Base-by-base conservation (phyloP, 805 yeast genomes). In the Zygosaccharomyces lentus region DNA sequence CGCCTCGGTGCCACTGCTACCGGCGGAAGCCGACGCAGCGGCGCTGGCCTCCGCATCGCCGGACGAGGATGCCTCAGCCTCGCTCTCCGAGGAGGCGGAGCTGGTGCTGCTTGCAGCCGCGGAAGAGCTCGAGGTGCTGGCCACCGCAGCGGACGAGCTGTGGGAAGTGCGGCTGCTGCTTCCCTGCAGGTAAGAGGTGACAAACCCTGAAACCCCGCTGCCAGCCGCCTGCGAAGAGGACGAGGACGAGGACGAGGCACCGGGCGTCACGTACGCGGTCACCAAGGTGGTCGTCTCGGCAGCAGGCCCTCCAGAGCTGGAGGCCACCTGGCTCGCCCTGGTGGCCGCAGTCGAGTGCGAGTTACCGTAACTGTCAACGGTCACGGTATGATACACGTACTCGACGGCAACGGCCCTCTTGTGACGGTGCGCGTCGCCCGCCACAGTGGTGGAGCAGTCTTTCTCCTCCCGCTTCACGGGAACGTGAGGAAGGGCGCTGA, bases 331-430 rank as follows among this genome's bases (percentile, higher is more conserved):
- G 29, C 66, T 48, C 35, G 65, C 27, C 17, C 54, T 40, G 21
- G 54, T 35, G 48, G 76, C 59, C 39, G 79, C 72, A 12, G 41
- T 25, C 5, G 41, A 27, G 23, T 38, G 16, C 2, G 41, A 27
- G 47, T 66, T 56, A 50, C 79, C 80, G n/a, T 68, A 62, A 39
- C 67, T 73, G 50, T 75, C 72, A 42, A 77, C 81, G 21, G 77
- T 71, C 42, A 77, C 75, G 26, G 81, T 76, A 55, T 77, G 76
- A 61, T 78, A 76, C 29, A 72, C 75, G 51, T 74, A 73, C 58
- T 74, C 76, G 49, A 73, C 70, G 35, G 76, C 78, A 44, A 73
- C 70, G 21, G 76, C 78, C 65, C 78, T 71, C 67, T 72, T 74
- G 61, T 75, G 78, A 51, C 66, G 77, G 61, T 74, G 78, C 45